phyloP scores from a whole-genome alignment of 108 stramenopile genomes.

The Nitzschia inconspicua region DNA sequence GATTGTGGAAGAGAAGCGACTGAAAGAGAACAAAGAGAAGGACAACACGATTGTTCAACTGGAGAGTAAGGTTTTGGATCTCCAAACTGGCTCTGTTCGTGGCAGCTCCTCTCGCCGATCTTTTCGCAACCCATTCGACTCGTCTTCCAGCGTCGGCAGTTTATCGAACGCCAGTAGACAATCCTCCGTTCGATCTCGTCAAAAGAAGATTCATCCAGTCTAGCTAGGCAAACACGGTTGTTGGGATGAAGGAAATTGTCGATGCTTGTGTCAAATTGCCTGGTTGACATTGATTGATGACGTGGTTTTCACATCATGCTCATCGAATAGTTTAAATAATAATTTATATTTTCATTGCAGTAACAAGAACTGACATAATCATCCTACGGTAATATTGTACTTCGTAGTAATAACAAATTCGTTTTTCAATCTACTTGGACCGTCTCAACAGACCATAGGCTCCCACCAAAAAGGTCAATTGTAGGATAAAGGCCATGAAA shows the following conservation, averaged over 20 bases:
- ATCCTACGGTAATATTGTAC: no score
- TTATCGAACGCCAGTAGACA: no score
- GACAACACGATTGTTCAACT: conserved; percentile 35
- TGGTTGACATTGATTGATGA: no score
- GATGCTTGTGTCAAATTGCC: background rate
- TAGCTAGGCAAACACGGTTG: background rate
- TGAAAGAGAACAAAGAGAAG: conserved; percentile 25
- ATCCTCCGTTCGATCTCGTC: background rate
- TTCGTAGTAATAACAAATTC: no score
- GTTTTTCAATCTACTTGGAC: conserved; percentile 10
- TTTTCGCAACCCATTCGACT: background rate
- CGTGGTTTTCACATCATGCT: no score
- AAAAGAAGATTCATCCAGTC: background rate
- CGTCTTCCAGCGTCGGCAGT: background rate
- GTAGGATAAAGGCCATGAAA: conserved; percentile 38
- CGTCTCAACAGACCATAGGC: conserved; percentile 18
- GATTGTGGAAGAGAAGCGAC: conserved; percentile 15
- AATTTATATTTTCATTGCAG: no score
- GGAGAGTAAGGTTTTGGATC: conserved; percentile 14
- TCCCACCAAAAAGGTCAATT: conserved; percentile 19
- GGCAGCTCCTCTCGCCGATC: background rate
- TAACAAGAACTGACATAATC: no score
- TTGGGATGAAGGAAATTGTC: background rate
- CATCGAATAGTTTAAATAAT: no score
- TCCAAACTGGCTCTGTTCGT: conserved; percentile 15